phyloP scores from a whole-genome alignment of 495 filamentous ascomycete genomes.

The Aspergillus taichungensis region DNA sequence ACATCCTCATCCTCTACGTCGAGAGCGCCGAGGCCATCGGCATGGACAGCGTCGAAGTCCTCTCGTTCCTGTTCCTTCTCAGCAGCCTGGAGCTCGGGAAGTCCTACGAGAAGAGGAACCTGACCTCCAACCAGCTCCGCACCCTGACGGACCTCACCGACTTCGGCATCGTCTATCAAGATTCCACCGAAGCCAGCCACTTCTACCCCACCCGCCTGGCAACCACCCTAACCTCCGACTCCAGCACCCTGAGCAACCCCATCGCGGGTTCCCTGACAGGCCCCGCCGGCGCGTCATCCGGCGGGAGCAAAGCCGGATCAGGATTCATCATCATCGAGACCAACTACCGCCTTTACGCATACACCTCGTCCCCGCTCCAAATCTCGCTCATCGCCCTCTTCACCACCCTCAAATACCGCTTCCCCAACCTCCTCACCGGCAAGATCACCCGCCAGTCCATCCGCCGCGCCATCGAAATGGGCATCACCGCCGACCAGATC shows the following conservation, averaged over 20 bases:
- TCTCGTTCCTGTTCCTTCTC: constrained; percentile 94
- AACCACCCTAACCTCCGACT: constrained; percentile 86
- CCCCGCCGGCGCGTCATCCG: constrained; percentile 22
- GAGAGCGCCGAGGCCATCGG: constrained; percentile 69
- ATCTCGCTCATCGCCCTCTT: constrained; percentile 93
- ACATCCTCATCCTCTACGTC: constrained; percentile 84
- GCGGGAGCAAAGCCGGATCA: constrained; percentile 35
- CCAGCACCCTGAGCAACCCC: constrained; percentile 44
- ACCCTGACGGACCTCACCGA: constrained; percentile 82
- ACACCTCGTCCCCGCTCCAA: constrained; percentile 84
- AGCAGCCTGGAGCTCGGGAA: constrained; percentile 85
- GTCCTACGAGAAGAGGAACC: constrained; percentile 70
- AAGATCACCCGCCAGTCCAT: constrained; percentile 81
- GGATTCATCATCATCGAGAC: constrained; percentile 96
- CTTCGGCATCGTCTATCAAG: constrained; percentile 83
- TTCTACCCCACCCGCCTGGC: constrained; percentile 95
- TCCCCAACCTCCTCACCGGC: constrained; percentile 84
- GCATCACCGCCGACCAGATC: constrained; percentile 92
- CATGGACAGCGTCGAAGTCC: constrained; percentile 85
- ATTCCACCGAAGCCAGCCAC: constrained; percentile 44
- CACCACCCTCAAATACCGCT: constrained; percentile 72
- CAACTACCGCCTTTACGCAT: constrained; percentile 97
- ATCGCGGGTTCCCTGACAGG: constrained; percentile 26
- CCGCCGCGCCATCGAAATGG: constrained; percentile 73
- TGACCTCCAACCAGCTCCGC: constrained; percentile 70